phyloP scores from a whole-genome alignment of 2,329 filamentous ascomycete species.

The Kalmusia sp. region DNA sequence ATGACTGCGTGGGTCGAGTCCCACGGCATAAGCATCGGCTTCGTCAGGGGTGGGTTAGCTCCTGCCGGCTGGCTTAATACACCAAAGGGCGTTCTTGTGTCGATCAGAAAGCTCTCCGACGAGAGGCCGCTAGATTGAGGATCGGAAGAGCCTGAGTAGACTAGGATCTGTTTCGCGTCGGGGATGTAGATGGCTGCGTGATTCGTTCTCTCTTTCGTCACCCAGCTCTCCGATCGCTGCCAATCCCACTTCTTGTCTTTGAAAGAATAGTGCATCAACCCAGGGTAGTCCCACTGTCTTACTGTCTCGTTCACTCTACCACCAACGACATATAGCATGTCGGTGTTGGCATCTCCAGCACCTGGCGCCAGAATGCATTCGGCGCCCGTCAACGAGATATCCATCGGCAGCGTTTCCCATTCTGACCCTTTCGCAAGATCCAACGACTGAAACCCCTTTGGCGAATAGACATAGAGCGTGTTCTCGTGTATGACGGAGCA shows the following conservation, averaged over 20 bases:
- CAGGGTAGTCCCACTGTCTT: conserved; percentile 64
- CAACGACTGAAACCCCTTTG: conserved; percentile 77
- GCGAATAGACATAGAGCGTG: conserved; percentile 83
- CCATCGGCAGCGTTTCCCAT: conserved; percentile 73
- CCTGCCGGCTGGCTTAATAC: conserved; percentile 60
- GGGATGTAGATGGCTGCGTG: conserved; percentile 81
- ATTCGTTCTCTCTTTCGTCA: conserved; percentile 72
- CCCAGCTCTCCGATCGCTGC: conserved; percentile 56
- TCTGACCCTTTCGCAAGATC: conserved; percentile 70
- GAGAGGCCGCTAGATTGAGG: conserved; percentile 65
- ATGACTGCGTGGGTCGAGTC: conserved; percentile 73
- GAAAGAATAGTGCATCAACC: conserved; percentile 75
- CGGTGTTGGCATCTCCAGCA: conserved; percentile 63
- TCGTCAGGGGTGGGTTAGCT: conserved; percentile 65
- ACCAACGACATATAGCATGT: conserved; percentile 82
- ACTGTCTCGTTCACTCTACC: conserved; percentile 58
- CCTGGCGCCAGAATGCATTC: conserved; percentile 75
- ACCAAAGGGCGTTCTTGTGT: conserved; percentile 68
- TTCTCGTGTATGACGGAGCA: conserved; percentile 84
- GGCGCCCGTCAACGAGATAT: conserved; percentile 74
- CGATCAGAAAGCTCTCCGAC: conserved; percentile 77
- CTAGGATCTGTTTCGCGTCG: conserved; percentile 72
- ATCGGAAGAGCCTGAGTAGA: conserved; percentile 77
- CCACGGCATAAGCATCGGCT: conserved; percentile 79
- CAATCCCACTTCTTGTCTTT: conserved; percentile 64